phyloP scores from a whole-genome alignment of 2,329 filamentous ascomycete species.

The Paracamarosporium sp. region DNA sequence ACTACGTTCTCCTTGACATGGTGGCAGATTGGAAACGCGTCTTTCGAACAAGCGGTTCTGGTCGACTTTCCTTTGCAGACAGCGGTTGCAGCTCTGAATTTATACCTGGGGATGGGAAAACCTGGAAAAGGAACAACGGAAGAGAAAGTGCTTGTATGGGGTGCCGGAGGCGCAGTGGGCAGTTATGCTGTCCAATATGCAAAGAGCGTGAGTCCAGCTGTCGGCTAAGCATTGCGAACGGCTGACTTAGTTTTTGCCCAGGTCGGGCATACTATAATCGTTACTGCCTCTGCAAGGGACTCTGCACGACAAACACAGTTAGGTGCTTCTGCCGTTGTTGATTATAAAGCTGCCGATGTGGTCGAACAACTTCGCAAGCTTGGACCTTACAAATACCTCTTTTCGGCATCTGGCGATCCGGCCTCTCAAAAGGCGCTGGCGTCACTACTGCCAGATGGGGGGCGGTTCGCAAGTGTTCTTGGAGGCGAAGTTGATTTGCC shows the following conservation, averaged over 20 bases:
- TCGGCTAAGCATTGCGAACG: not conserved
- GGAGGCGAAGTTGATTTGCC: conserved; percentile 28
- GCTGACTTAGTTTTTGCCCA: conserved; percentile 22
- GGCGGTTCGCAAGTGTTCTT: conserved; percentile 29
- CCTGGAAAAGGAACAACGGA: conserved; percentile 25
- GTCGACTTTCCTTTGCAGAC: conserved; percentile 35
- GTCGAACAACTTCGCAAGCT: conserved; percentile 25
- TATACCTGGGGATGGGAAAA: conserved; percentile 32
- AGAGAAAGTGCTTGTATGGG: conserved; percentile 35
- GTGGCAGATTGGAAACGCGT: conserved; percentile 27
- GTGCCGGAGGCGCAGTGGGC: conserved; percentile 34
- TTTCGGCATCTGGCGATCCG: conserved; percentile 34
- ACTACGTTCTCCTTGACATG: not conserved
- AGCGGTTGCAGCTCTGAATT: conserved; percentile 33
- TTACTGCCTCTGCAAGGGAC: conserved; percentile 32
- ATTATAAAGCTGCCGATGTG: conserved; percentile 34
- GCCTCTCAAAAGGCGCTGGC: conserved; percentile 31
- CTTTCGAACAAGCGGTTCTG: conserved; percentile 34
- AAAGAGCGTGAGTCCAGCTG: conserved; percentile 23
- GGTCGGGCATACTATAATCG: conserved; percentile 34
- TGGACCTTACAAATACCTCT: conserved; percentile 34
- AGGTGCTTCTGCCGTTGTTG: conserved; percentile 28
- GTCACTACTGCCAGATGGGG: conserved; percentile 28
- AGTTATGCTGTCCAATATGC: conserved; percentile 35
- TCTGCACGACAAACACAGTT: conserved; percentile 28